phyloP scores from a whole-genome alignment of 805 yeast genomes.

The Nakazawaea populi region DNA sequence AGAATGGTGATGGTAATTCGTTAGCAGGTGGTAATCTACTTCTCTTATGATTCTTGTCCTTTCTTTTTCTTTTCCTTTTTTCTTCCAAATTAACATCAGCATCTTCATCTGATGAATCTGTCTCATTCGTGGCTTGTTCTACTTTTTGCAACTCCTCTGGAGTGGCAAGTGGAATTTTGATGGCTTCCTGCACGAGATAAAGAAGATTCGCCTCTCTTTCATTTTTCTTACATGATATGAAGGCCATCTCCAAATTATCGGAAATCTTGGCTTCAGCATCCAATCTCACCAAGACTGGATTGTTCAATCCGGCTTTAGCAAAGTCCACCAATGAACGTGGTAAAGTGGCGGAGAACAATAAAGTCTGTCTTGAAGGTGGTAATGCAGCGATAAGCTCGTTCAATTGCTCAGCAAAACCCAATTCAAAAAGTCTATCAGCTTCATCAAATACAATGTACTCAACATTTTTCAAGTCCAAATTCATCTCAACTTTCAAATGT shows the following conservation, averaged over 20 bases:
- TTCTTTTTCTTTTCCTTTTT: constrained; percentile 24
- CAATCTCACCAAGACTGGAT: constrained; percentile 86
- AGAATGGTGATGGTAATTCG: constrained; percentile 74
- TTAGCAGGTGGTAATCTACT: constrained; percentile 71
- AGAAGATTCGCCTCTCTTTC: constrained; percentile 89
- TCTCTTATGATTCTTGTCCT: constrained; percentile 36
- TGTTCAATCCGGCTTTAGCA: constrained; percentile 92
- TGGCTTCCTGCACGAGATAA: constrained; percentile 73
- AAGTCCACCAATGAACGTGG: constrained; percentile 91
- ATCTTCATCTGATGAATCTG: constrained; percentile 50
- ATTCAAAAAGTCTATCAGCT: constrained; percentile 93
- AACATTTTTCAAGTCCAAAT: constrained; percentile 70
- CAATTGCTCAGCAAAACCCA: constrained; percentile 93
- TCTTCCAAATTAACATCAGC: constrained; percentile 31
- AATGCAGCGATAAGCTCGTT: constrained; percentile 81
- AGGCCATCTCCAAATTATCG: constrained; percentile 87
- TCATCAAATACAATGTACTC: constrained; percentile 95
- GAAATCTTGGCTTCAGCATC: constrained; percentile 92
- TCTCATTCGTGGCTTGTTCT: constrained; percentile 38
- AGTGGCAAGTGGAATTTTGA: constrained; percentile 77
- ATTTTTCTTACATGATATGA: constrained; percentile 68
- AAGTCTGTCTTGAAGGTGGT: constrained; percentile 79
- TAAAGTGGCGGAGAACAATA: constrained; percentile 90
- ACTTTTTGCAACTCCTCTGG: constrained; percentile 57
- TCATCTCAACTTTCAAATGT: constrained; percentile 95